Evolutionary conservation across 2,329 filamentous ascomycete genomes (phyloP).

Genomic region (Colletotrichum higginsianum): DNA sequence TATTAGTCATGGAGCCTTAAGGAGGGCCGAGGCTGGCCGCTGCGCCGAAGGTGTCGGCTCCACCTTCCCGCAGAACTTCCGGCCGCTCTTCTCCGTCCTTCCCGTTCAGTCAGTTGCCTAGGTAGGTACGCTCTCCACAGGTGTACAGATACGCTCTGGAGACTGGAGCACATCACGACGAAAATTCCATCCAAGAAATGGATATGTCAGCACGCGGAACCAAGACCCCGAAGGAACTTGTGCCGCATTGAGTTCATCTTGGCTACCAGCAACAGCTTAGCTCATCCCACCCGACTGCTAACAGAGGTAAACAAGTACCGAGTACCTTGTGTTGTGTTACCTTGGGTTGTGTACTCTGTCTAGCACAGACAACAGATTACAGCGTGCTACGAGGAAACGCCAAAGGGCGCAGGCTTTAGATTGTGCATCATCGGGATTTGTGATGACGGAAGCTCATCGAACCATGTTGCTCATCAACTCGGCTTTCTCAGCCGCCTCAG

Average conservation of each 20-base stretch:
- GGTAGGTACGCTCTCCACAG: not conserved
- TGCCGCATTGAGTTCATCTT: not conserved
- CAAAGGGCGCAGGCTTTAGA: slow-evolving; percentile 20
- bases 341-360: too few relatives aligned
- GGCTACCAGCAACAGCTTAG: not conserved
- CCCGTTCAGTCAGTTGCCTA: not conserved
- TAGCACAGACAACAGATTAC: not conserved
- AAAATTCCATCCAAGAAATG: slow-evolving; percentile 8
- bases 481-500: slow-evolving; percentile 26
- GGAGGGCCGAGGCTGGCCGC: slow-evolving; percentile 39
- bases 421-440: slow-evolving; percentile 39
- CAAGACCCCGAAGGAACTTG: slow-evolving; percentile 6
- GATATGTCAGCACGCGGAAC: slow-evolving; percentile 42
- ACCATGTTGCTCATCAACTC: slow-evolving; percentile 27
- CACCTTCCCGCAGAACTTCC: slow-evolving; percentile 18
- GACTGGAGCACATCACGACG: not conserved
- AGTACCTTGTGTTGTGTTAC: too few relatives aligned
- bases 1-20: slow-evolving; percentile 23
- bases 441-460: slow-evolving; percentile 42
- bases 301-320: too few relatives aligned
- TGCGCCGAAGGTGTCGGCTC: not conserved
- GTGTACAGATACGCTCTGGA: not conserved
- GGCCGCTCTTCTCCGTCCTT: slow-evolving; percentile 1
- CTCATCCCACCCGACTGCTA: not conserved
- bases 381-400: not conserved